Percentiles rank a stretch among this genome's conserved stretches.
phyloP scores from a whole-genome alignment of 2,329 filamentous ascomycete species.

The Monilinia laxa region DNA sequence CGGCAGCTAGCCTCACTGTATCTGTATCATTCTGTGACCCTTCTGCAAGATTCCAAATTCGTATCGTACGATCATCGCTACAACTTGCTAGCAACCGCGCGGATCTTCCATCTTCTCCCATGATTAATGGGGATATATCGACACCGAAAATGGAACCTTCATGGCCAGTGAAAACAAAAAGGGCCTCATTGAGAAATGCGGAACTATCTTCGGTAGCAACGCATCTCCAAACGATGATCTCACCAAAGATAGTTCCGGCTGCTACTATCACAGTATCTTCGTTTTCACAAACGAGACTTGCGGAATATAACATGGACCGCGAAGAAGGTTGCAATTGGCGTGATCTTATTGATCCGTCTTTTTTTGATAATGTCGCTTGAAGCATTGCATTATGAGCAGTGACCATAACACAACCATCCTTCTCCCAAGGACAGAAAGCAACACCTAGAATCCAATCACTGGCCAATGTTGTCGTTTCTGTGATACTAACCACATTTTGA shows the following conservation, averaged over 20 bases:
- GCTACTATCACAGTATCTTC: constrained; percentile 67
- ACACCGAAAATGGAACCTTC: constrained; percentile 95
- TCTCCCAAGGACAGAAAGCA: constrained; percentile 49
- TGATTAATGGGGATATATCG: constrained; percentile 63
- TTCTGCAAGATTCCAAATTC: constrained; percentile 73
- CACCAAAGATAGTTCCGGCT: constrained; percentile 90
- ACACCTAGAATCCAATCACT: constrained; percentile 79
- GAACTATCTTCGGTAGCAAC: constrained; percentile 39
- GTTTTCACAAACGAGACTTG: constrained; percentile 65
- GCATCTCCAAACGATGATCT: constrained; percentile 87
- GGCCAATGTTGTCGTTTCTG: constrained; percentile 46
- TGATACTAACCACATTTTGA: constrained; percentile 26
- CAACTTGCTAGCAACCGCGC: constrained; percentile 79
- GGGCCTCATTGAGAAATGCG: constrained; percentile 44
- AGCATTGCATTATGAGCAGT: constrained; percentile 87
- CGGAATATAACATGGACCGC: constrained; percentile 84
- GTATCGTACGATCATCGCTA: constrained; percentile 89
- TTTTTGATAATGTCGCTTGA: constrained; percentile 44
- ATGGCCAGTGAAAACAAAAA: constrained; percentile 64
- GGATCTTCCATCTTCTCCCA: constrained; percentile 42
- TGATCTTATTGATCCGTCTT: constrained; percentile 40
- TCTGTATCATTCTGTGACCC: constrained; percentile 10
- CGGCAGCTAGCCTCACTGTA: constrained; percentile 2
- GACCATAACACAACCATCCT: constrained; percentile 57
- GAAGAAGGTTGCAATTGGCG: constrained; percentile 63